Conservation (phyloP, 1,139 yeast genomes). For the Yamadazyma diddensiae region DNA sequence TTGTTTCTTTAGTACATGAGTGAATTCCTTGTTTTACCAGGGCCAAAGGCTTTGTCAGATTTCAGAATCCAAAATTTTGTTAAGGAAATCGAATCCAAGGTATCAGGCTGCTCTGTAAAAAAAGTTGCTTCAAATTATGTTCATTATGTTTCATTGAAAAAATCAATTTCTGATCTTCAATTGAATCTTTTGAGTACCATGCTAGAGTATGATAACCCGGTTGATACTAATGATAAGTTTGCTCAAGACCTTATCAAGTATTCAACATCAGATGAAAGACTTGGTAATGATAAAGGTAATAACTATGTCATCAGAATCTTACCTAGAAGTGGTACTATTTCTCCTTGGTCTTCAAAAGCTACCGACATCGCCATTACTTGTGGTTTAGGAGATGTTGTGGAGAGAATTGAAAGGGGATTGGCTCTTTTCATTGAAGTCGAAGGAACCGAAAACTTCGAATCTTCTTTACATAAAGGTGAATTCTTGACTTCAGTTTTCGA, state of each 20-base stretch:
- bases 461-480: conserved; percentile 17
- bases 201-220: conserved; percentile 71
- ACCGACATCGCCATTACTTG: conserved; percentile 90
- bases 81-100: conserved; percentile 68
- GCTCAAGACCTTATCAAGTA: conserved; percentile 42
- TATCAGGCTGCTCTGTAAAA: conserved; percentile 55
- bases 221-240: conserved; percentile 45
- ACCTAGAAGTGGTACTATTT: conserved; percentile 94
- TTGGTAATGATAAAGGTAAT: conserved; percentile 51
- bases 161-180: conserved; percentile 33
- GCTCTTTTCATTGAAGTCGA: conserved; percentile 69
- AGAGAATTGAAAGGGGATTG: conserved; percentile 88
- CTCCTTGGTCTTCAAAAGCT: conserved; percentile 99
- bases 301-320: conserved; percentile 68
- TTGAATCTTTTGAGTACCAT: conserved; percentile 55
- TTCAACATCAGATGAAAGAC: conserved; percentile 30
- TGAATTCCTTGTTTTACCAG: conserved; percentile 63
- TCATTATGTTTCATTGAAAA: conserved; percentile 71
- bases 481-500: conserved; percentile 77
- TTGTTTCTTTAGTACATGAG: no score
- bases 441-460: conserved; percentile 57
- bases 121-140: conserved; percentile 73
- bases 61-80: conserved; percentile 77
- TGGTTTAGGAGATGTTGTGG: conserved; percentile 68
- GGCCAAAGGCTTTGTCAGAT: conserved; percentile 85